Conservation (phyloP, 2,329 filamentous ascomycete species). For the Nemania diffusa region DNA sequence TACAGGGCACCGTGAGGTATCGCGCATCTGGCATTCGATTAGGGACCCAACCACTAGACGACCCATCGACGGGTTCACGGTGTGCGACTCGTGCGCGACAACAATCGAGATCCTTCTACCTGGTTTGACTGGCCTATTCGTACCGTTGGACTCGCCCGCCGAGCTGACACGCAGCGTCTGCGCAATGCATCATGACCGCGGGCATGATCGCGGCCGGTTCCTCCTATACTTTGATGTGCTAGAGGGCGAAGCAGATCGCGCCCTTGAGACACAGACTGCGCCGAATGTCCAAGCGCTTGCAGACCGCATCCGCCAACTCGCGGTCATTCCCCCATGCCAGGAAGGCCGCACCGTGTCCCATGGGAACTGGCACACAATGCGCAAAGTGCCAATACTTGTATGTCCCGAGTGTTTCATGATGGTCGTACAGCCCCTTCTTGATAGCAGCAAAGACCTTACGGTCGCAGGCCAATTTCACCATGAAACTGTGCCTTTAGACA, state of each 20-base stretch:
- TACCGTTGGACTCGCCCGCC: constrained; percentile 59
- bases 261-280: constrained; percentile 55
- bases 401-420: constrained; percentile 89
- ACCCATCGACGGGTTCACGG: constrained; percentile 75
- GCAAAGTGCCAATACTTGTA: constrained; percentile 78
- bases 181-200: constrained; percentile 67
- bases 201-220: constrained; percentile 57
- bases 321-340: constrained; percentile 69
- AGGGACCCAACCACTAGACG: constrained; percentile 72
- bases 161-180: constrained; percentile 68
- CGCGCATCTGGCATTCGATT: constrained; percentile 80
- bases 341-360: constrained; percentile 71
- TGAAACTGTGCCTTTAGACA: constrained; percentile 63
- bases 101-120: constrained; percentile 80
- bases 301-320: constrained; percentile 69
- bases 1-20: constrained; percentile 63
- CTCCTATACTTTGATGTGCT: constrained; percentile 69
- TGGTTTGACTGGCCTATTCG: constrained; percentile 74
- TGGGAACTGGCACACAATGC: constrained; percentile 80
- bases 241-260: constrained; percentile 66
- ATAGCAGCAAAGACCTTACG: constrained; percentile 56
- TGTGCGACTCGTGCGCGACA: constrained; percentile 79
- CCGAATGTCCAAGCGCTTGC: constrained; percentile 72
- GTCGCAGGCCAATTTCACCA: constrained; percentile 74
- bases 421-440: constrained; percentile 75